Percentiles rank a stretch among this genome's conserved stretches.
Evolutionary conservation across 768 basidiomycete species (phyloP).

Genomic region (Clitopilus hobsonii): DNA sequence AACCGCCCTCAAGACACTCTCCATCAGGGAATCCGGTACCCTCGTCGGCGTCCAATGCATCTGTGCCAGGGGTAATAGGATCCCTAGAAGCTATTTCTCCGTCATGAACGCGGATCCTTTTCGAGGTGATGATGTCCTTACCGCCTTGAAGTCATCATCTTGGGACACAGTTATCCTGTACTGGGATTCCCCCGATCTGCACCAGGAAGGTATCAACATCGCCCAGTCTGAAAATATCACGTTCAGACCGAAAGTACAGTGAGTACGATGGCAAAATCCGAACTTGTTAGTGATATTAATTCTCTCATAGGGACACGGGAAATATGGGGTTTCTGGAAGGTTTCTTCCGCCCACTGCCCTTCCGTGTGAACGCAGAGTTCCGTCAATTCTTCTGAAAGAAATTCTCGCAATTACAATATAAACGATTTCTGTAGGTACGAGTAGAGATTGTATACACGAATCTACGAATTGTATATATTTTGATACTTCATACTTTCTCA

Average conservation of each 20-base stretch:
- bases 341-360: too few relatives aligned
- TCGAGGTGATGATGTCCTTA: not conserved
- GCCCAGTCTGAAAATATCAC: too few relatives aligned
- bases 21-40: not conserved
- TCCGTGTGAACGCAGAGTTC: too few relatives aligned
- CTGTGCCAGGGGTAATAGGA: not conserved
- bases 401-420: not conserved
- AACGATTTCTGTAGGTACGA: not conserved
- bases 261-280: too few relatives aligned
- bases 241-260: too few relatives aligned
- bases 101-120: not conserved
- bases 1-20: not conserved
- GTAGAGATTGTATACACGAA: not conserved
- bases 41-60: not conserved
- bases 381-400: too few relatives aligned
- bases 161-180: not conserved
- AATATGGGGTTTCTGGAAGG: too few relatives aligned
- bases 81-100: not conserved
- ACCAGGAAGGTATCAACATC: too few relatives aligned
- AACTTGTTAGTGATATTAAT: too few relatives aligned
- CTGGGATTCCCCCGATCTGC: too few relatives aligned
- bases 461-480: too few relatives aligned
- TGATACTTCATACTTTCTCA: conserved; percentile 2
- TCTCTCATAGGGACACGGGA: too few relatives aligned
- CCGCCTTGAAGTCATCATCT: not conserved